These are phyloP conservation scores for Leccinum boreale DNA, from an alignment of 768 basidiomycete species.

Conservation along the genomic window DNA sequence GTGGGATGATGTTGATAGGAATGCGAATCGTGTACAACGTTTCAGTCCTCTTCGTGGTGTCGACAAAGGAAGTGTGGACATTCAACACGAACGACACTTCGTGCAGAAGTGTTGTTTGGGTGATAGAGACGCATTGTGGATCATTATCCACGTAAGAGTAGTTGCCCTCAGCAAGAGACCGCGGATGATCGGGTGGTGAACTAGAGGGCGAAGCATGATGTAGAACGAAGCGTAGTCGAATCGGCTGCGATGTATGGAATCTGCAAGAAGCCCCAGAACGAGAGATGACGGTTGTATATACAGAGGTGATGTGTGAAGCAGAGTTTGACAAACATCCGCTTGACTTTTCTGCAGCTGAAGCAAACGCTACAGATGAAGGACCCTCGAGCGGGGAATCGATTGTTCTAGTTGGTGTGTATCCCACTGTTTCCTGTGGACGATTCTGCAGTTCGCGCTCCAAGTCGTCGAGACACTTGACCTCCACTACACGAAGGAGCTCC, in stretches of 20 bases:
- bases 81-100: slow-evolving; percentile 74
- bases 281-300: slow-evolving; percentile 59
- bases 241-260: slow-evolving; percentile 72
- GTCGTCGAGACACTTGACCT: slow-evolving; percentile 46
- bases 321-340: slow-evolving; percentile 40
- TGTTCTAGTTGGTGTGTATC: slow-evolving; percentile 11
- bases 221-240: slow-evolving; percentile 78
- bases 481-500: slow-evolving; percentile 70
- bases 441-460: slow-evolving; percentile 31
- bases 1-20: slow-evolving; percentile 69
- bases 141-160: slow-evolving; percentile 52
- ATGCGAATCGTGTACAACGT: slow-evolving; percentile 60
- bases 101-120: slow-evolving; percentile 81
- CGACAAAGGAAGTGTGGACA: slow-evolving; percentile 74
- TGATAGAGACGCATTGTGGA: slow-evolving; percentile 69
- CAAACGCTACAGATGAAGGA: slow-evolving; percentile 28
- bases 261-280: slow-evolving; percentile 90
- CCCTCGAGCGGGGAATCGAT: slow-evolving; percentile 26
- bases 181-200: slow-evolving; percentile 47
- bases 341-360: slow-evolving; percentile 26
- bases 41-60: slow-evolving; percentile 65
- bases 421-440: slow-evolving; percentile 22
- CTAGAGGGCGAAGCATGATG: slow-evolving; percentile 55
- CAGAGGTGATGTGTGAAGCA: slow-evolving; percentile 37
- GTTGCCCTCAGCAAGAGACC: slow-evolving; percentile 41